These are phyloP conservation scores for Quillaja saponaria DNA, from an alignment of 306 rosid genomes.

Conservation along the genomic window DNA sequence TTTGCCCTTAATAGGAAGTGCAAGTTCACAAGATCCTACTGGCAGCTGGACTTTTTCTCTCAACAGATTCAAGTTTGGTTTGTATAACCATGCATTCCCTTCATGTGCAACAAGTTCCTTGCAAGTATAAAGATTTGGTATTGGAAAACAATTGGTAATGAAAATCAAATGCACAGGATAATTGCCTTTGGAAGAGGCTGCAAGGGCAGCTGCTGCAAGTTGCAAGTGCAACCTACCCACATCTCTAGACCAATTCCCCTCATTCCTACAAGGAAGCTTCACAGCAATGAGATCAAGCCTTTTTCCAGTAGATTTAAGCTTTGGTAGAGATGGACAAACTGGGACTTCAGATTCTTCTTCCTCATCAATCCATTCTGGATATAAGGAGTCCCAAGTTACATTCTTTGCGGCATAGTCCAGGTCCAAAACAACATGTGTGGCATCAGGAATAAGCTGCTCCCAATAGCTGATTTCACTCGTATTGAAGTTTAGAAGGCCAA, in stretches of 20 bases:
- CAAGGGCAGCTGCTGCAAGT: constrained; percentile 82
- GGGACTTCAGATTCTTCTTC: constrained; percentile 86
- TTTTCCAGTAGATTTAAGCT: constrained; percentile 54
- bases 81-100: constrained; percentile 78
- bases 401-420: constrained; percentile 59
- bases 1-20: constrained; percentile 76
- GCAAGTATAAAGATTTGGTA: constrained; percentile 75
- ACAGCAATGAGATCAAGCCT: constrained; percentile 71
- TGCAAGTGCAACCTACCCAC: constrained; percentile 86
- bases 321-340: constrained; percentile 75
- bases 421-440: constrained; percentile 46
- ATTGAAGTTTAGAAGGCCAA: constrained; percentile 78
- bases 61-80: constrained; percentile 65
- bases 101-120: constrained; percentile 60
- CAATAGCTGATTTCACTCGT: constrained; percentile 53
- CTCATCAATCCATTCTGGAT: constrained; percentile 98
- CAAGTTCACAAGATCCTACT: constrained; percentile 89
- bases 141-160: constrained; percentile 66
- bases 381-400: constrained; percentile 80
- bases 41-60: constrained; percentile 77
- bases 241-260: constrained; percentile 85
- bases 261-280: constrained; percentile 79
- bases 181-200: constrained; percentile 73
- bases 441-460: constrained; percentile 65
- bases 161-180: constrained; percentile 70